Base-by-base conservation (phyloP, 805 yeast genomes). In the Ogataea minuta region DNA sequence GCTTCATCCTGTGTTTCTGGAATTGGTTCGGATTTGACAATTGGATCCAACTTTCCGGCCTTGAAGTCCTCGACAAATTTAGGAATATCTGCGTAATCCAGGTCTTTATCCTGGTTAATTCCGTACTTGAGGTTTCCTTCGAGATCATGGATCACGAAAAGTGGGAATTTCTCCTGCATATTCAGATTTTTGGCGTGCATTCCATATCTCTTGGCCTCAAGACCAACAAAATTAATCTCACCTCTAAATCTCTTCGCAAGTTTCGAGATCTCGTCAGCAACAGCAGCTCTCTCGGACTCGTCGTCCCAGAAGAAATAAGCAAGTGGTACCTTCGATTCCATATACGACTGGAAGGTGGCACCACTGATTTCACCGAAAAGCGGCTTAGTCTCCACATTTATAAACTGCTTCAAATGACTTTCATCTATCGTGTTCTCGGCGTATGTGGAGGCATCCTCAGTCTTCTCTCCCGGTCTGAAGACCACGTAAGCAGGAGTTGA, bases 321-420 rank as follows among this genome's bases (percentile, higher is more conserved):
- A 50, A 93, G 67, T 47, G 99, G 99, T 41, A 79, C 49, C 24
- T 78, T 74, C 44, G 89, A 68, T 41, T 72, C 66, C 74, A 86
- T 78, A 72, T 90, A 93, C 28, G 71, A 59, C 64, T 74, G 69
- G 74, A 83, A 93, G 48, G 93, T 82, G 37, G 76, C 71, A 50
- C 93, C 89, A 56, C 79, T 80, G 49, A 91, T 78, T 66, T 90
- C 96, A 57, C 95, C 96, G 54, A 90, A 82, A 55, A 76, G 72
- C 41, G 97, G 96, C 60, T 84, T 74, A 34, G 82, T 64, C 68
- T 89, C 93, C 50, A 66, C 62, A 39, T 66, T 63, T 51, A 81
- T 66, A 59, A 81, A 83, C 24, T 64, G 61, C 31, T 55, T 49
- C 49, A 84, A 63, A 13, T 60, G 56, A 6, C 62, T 62, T 14